Evolutionary conservation across 2,329 filamentous ascomycete genomes (phyloP).

Genomic region (Fusarium xylarioides): DNA sequence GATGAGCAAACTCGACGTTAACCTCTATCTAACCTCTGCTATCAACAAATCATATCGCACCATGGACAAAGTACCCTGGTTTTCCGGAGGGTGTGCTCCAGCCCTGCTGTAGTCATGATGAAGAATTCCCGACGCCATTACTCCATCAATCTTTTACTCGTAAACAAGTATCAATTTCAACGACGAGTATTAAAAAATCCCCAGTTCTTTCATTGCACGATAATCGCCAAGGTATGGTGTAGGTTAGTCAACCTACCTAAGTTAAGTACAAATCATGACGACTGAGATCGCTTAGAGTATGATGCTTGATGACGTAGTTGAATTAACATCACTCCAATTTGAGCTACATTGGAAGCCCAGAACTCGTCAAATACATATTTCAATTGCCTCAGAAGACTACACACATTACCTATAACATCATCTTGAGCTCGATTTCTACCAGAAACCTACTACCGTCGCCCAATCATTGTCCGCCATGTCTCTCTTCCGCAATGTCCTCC

Average conservation of each 20-base stretch:
- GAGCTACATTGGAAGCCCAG: not conserved
- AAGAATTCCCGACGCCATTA: not conserved
- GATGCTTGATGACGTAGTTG: conserved; percentile 34
- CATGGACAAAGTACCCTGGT: not conserved
- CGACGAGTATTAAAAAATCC: not conserved
- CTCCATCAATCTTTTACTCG: no score
- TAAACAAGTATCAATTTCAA: not conserved
- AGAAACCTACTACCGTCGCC: not conserved
- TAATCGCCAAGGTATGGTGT: not conserved
- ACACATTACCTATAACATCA: not conserved
- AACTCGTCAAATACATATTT: conserved; percentile 2
- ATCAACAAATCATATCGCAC: not conserved
- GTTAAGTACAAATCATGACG: conserved; percentile 12
- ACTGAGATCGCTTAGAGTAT: conserved; percentile 12
- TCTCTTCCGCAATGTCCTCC: conserved; percentile 32
- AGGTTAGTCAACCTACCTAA: not conserved
- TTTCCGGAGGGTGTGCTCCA: not conserved
- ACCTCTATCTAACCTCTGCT: not conserved
- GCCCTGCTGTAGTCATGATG: not conserved
- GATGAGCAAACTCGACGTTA: not conserved
- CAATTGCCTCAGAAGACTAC: not conserved
- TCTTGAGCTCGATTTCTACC: not conserved
- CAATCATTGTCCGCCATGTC: conserved; percentile 22
- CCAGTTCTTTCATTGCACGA: not conserved
- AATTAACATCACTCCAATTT: not conserved